Evolutionary conservation across 1,284 basidiomycete species (phyloP).

Genomic region (Leccinum pallidistipes): DNA sequence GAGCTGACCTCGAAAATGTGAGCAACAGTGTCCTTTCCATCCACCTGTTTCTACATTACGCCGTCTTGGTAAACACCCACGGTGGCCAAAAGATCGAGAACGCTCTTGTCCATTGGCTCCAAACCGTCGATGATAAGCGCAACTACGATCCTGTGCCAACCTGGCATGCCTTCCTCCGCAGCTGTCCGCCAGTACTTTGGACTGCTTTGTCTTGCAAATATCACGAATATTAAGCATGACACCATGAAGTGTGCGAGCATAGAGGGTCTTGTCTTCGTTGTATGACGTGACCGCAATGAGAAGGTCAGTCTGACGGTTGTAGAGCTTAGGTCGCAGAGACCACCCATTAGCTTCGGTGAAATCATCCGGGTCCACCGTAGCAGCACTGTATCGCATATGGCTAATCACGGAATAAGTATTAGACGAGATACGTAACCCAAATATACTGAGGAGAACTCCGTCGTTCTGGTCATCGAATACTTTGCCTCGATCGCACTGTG

Average conservation of each 20-base stretch:
- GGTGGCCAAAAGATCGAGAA: constrained; percentile 85
- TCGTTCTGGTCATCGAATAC: constrained; percentile 70
- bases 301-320: constrained; percentile 89
- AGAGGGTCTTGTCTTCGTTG: constrained; percentile 92
- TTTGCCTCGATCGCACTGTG: constrained; percentile 83
- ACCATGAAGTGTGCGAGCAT: constrained; percentile 90
- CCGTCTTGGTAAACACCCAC: constrained; percentile 92
- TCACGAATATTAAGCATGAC: constrained; percentile 99
- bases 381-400: constrained; percentile 91
- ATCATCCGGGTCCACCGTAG: constrained; percentile 94
- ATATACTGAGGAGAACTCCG: constrained; percentile 78
- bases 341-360: constrained; percentile 82
- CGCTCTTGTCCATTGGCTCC: constrained; percentile 94
- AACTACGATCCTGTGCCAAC: constrained; percentile 93
- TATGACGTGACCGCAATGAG: constrained; percentile 91
- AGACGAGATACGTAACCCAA: constrained; percentile 2
- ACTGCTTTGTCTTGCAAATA: constrained; percentile 92
- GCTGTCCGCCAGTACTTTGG: constrained; percentile 87
- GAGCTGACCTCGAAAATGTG: constrained; percentile 82
- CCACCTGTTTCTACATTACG: constrained; percentile 93
- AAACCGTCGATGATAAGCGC: constrained; percentile 93
- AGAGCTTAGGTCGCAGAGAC: constrained; percentile 81
- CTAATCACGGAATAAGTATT: constrained; percentile 36
- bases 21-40: constrained; percentile 90
- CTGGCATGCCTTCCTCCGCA: constrained; percentile 85